Evolutionary conservation across 2,329 filamentous ascomycete species (phyloP).

Genomic region (Chaetomium sp.): DNA sequence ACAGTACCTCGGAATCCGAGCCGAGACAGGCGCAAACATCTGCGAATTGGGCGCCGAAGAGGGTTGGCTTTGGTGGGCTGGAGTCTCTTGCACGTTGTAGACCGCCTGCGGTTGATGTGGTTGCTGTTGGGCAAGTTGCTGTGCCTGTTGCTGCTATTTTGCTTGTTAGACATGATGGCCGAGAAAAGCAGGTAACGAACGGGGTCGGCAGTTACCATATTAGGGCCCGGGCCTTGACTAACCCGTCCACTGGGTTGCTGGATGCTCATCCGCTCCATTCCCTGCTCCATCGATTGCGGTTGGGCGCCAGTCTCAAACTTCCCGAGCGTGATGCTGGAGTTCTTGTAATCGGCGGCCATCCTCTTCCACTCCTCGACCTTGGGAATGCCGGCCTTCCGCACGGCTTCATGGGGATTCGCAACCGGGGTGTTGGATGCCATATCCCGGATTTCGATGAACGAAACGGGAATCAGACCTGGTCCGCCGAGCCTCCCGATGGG

Average conservation of each 20-base stretch:
- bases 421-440: slow-evolving; percentile 87
- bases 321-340: slow-evolving; percentile 94
- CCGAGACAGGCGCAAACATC: slow-evolving; percentile 75
- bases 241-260: slow-evolving; percentile 55
- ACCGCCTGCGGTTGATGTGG: slow-evolving; percentile 41
- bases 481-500: slow-evolving; percentile 97
- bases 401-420: slow-evolving; percentile 78
- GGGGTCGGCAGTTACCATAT: slow-evolving; percentile 48
- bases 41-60: slow-evolving; percentile 43
- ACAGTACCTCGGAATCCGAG: slow-evolving; percentile 88
- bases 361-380: slow-evolving; percentile 99
- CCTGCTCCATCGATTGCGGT: slow-evolving; percentile 61
- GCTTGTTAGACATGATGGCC: slow-evolving; percentile 11
- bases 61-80: slow-evolving; percentile 39
- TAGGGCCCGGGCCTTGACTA: slow-evolving; percentile 51
- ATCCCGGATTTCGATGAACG: slow-evolving; percentile 94
- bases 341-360: slow-evolving; percentile 99
- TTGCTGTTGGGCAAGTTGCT: slow-evolving; percentile 39
- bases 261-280: slow-evolving; percentile 79
- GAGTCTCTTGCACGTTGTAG: slow-evolving; percentile 43
- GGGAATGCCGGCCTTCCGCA: slow-evolving; percentile 85
- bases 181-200: neutral
- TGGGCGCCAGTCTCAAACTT: slow-evolving; percentile 70
- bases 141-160: slow-evolving; percentile 26
- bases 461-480: slow-evolving; percentile 92